Base-by-base conservation (phyloP, 108 stramenopile species). In the Nitzschia sp. region DNA sequence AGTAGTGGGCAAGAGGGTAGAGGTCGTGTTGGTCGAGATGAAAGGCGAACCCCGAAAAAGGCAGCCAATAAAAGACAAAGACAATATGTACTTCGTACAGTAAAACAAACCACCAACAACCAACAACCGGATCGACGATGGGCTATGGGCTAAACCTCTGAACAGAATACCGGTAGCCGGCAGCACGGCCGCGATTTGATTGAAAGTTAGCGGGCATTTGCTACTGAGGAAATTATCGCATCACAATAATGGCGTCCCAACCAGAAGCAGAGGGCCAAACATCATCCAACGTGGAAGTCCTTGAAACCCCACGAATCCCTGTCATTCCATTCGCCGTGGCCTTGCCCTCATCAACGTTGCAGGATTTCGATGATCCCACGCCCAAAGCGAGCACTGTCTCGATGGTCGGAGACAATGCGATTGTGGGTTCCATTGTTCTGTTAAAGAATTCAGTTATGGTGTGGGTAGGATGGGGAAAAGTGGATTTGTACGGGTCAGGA, bases 391-490 rank as follows among this genome's bases (percentile, higher is more conserved):
- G 35, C 46, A 26, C 21, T 16, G n/a, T 22, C 38, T 32, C 48
- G 15, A 15, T 41, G 8, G 2, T 59, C 4, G 71, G 50, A 22
- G 61, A 69, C 17, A 65, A 73, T 11, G 84, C 82, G 2, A 73
- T 91, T 31, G 86, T 91, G 2, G 90, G 90, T 46, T 82, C 86
- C 16, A 65, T 91, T 29, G 63, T 66, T n/a, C 50, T 80, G 16
- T 55, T 88, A 45, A 64, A 78, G 19, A 80, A 80, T 38, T 81
- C 90, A n/a, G 85, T 80, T 33, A 77, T 86, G 48, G 67, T 91
- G 17, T 91, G 86, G 86, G 75, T 91, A 23, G 85, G 90, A 26
- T 88, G 83, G 86, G 90, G 90, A 1, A 52, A 36, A 13, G 19
- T 76, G 3, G 46, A 72, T 45, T 13, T 41, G 38, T 41, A 3